Percentiles rank a stretch among this genome's conserved stretches.
phyloP scores from a whole-genome alignment of 164 flowering plant species.

The Amborella trichopoda region DNA sequence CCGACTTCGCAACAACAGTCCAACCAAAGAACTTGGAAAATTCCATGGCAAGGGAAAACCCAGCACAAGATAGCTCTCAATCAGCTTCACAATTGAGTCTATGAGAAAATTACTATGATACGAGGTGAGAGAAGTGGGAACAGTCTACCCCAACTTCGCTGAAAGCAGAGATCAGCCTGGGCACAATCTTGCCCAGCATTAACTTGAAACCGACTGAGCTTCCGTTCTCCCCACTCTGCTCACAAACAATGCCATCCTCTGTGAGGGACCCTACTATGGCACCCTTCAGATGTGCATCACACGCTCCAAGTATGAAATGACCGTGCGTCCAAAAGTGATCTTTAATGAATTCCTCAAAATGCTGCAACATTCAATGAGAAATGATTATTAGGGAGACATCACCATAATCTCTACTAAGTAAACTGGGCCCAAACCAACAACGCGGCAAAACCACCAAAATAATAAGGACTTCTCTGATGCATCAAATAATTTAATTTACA shows the following conservation, averaged over 20 bases:
- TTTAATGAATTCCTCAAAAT: conserved; percentile 69
- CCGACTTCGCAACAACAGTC: too few relatives aligned
- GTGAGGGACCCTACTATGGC: conserved; percentile 71
- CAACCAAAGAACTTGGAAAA: too few relatives aligned
- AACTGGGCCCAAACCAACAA: neutral
- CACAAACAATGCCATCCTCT: conserved; percentile 54
- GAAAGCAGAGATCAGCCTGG: conserved; percentile 54
- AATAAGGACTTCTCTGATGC: neutral
- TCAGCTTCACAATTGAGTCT: too few relatives aligned
- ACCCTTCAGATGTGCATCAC: conserved; percentile 90
- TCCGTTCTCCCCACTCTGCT: conserved; percentile 27
- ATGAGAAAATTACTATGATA: too few relatives aligned
- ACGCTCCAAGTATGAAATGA: conserved; percentile 78
- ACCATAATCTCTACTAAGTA: too few relatives aligned
- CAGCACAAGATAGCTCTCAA: too few relatives aligned
- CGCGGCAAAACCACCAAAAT: neutral
- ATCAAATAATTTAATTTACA: neutral
- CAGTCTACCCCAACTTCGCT: conserved; percentile 68
- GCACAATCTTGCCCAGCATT: conserved; percentile 80
- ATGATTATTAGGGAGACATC: neutral
- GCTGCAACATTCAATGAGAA: conserved; percentile 24
- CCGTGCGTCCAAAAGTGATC: conserved; percentile 84
- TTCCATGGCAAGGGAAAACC: too few relatives aligned
- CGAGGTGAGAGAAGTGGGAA: conserved; percentile 53
- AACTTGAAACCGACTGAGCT: conserved; percentile 95